These are phyloP conservation scores for Thelephora aurantiotincta DNA, from an alignment of 768 basidiomycete species.

Conservation along the genomic window DNA sequence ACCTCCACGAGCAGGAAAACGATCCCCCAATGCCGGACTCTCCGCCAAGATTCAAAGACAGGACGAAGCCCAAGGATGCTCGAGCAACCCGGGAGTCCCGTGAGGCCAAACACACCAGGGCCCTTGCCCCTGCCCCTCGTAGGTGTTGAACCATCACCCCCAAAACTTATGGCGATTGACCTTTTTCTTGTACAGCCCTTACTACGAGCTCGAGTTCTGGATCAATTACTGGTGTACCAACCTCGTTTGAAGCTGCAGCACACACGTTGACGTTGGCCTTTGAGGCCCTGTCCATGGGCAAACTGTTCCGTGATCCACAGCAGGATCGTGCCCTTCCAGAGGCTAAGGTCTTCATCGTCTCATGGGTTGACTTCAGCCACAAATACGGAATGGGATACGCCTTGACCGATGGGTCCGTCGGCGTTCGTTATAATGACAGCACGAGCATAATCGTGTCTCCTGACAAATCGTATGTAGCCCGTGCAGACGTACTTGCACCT, in stretches of 20 bases:
- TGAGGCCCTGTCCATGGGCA: conserved; percentile 47
- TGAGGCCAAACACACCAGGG: not conserved
- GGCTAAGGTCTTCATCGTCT: conserved; percentile 83
- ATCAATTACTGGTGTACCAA: conserved; percentile 20
- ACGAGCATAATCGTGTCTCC: conserved; percentile 76
- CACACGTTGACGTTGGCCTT: conserved; percentile 44
- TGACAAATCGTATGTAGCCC: conserved; percentile 60
- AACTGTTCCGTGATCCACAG: conserved; percentile 53
- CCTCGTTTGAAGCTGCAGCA: conserved; percentile 50
- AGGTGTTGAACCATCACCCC: not conserved
- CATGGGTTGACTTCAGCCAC: conserved; percentile 99
- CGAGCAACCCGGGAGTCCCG: not conserved
- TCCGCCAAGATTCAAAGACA: conserved; percentile 10
- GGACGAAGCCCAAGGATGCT: conserved; percentile 2
- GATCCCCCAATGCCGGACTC: conserved; percentile 14
- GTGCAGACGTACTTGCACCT: not conserved
- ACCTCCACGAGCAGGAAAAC: conserved; percentile 21
- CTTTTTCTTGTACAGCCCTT: conserved; percentile 10
- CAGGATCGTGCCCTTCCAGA: conserved; percentile 37
- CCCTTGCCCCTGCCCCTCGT: not conserved
- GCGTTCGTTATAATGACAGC: conserved; percentile 95
- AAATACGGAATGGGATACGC: conserved; percentile 99
- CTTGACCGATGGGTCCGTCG: conserved; percentile 86
- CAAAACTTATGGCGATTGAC: conserved; percentile 1
- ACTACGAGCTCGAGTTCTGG: conserved; percentile 14